Base-by-base conservation (phyloP, 148 eudicot species). In the Vaccinium macrocarpon region DNA sequence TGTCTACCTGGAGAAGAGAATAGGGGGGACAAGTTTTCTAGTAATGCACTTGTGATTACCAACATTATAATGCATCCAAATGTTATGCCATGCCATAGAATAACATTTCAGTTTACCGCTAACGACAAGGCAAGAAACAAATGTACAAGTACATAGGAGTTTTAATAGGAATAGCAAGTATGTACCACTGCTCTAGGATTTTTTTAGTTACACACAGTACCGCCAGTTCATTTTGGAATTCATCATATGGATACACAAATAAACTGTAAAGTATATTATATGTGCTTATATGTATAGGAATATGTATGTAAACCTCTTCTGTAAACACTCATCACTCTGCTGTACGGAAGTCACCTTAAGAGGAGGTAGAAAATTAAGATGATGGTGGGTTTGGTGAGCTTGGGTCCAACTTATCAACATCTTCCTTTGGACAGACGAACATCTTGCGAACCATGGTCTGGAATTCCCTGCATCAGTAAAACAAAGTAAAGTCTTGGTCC, bases 401-500 rank as follows among this genome's bases (percentile, higher is more conserved):
- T 25, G 29, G 6, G n/a, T 48, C 74, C 74, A 81, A 62, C n/a
- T 81, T 64, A 23, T 81, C 83, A 23, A 68, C 51, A 16, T 68
- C 48, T 84, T 84, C 86, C 77, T 78, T 84, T 1, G 86, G 86
- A 66, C 86, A 84, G 53, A 84, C 68, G 23, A 84, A 78, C 64
- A 84, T 66, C 77, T 84, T 84, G 16, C 75, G 32, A 50, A 78
- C 86, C 82, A 51, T 52, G 82, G 51, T 48, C 66, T 53, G 56
- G 9, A 84, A 84, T 84, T 51, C 56, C 64, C 86, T 84, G 82
- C 82, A 84, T 49, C 50, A 4, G 6, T 19, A 29, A 42, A 42
- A 48, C 32, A 27, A 14, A 13, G 13, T 61, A 74, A 74, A 27
- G 1, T 29, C 21, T 74, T 32, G 14, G 84, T 62, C 57, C 52